Evolutionary conservation across 495 filamentous ascomycete genomes (phyloP).

Genomic region (Xylaria longipes): DNA sequence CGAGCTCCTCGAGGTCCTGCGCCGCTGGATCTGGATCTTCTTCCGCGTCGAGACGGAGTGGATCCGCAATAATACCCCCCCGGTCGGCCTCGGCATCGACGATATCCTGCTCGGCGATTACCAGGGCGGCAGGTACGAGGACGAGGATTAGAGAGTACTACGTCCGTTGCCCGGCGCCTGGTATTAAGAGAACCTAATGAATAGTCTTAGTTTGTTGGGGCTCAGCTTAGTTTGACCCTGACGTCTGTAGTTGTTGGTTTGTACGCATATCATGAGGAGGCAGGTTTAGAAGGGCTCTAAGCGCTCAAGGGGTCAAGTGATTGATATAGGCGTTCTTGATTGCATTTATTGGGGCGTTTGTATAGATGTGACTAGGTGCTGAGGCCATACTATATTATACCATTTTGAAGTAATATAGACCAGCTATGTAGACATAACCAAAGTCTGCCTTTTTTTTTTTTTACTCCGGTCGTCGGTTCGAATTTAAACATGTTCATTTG

Average conservation of each 20-base stretch:
- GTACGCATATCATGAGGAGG: slow-evolving; percentile 22
- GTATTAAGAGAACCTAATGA: background rate
- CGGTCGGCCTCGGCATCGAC: slow-evolving; percentile 45
- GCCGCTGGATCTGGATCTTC: slow-evolving; percentile 97
- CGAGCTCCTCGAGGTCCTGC: slow-evolving; percentile 81
- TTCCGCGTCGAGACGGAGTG: slow-evolving; percentile 94
- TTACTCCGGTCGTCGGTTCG: background rate
- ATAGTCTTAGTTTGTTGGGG: background rate
- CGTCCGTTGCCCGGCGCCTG: background rate
- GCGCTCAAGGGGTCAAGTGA: background rate
- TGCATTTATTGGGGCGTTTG: slow-evolving; percentile 27
- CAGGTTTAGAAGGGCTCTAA: slow-evolving; percentile 2
- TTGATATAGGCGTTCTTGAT: slow-evolving; percentile 15
- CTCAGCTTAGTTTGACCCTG: background rate
- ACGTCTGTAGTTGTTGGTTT: slow-evolving; percentile 5
- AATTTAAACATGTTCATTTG: background rate
- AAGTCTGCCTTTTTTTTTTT: background rate
- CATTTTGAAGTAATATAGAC: background rate
- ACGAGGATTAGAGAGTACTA: slow-evolving; percentile 45
- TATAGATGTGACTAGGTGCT: slow-evolving; percentile 14
- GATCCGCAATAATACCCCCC: slow-evolving; percentile 55
- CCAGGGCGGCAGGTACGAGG: slow-evolving; percentile 48
- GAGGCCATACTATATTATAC: slow-evolving; percentile 11
- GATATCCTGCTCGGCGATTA: slow-evolving; percentile 55
- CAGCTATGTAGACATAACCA: background rate